Evolutionary conservation across 371 early-diverging fungal species (phyloP), one percentile per base, ranked within the genome.

Genomic region (Mucor plumbeus): DNA sequence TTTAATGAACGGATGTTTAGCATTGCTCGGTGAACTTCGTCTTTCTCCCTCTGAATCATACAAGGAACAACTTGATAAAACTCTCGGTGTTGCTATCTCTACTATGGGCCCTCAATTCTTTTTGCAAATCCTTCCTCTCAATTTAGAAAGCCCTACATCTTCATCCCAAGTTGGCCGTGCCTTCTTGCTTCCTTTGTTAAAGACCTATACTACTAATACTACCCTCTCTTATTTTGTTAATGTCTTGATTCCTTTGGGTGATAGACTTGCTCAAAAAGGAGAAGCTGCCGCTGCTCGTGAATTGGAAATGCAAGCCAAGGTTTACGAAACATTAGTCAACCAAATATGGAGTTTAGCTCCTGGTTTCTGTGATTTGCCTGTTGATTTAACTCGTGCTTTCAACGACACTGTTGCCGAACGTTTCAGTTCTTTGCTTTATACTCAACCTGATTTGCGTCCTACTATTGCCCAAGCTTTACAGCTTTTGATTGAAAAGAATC

Each of bases 261-360:
- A 93, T 56, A 85, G 88, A 31, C 84, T 97, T 26, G 80, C 85
- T n/a, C 80, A 84, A 31, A 90, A 89, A 69, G 85, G 87, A 26
- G 84, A 84, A 34, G 80, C 74, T 26, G 91, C 91, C 64, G 79
- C 83, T 57, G 80, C 82, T 33, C 80, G 88, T 54, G 90, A 88
- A 48, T 80, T 87, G 21, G 87, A 81, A 33, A 83, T 94, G 67
- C 94, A 95, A 84, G 91, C 94, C 66, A 97, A 98, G 79, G 87
- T 98, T 43, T 95, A 92, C 72, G 92, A 91, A 60, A 95, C 97
- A 0, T 79, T 98, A 47, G 88, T 85, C 31, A 85, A 90, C 36
- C 99, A 98, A 80, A 87, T 96, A 48, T 98, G 97, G 95, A 87
- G 90, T 34, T 77, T 97, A 55, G 84, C 95, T 33, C 94, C 94